Evolutionary conservation across 2,329 filamentous ascomycete species (phyloP).

Genomic region (Aureobasidium zeae): DNA sequence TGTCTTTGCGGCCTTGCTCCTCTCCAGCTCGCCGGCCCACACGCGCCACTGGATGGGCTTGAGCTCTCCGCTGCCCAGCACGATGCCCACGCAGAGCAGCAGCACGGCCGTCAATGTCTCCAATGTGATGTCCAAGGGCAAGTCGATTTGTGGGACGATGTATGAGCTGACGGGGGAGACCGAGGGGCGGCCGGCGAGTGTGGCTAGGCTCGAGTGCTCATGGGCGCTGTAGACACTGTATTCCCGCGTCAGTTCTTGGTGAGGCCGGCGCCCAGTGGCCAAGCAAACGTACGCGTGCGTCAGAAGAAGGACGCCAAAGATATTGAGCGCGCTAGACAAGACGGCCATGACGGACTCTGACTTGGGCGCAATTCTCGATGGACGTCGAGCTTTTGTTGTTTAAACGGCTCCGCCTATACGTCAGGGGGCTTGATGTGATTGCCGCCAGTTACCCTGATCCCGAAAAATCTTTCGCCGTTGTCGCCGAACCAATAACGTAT

Average conservation of each 20-base stretch:
- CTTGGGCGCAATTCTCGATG: too few species aligned
- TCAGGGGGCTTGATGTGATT: too few species aligned
- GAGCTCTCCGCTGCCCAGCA: conserved; percentile 65
- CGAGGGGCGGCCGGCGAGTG: conserved; percentile 35
- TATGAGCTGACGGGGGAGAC: conserved; percentile 20
- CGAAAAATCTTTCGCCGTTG: too few species aligned
- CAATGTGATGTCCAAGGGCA: conserved; percentile 79
- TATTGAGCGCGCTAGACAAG: conserved; percentile 60
- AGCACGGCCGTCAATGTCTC: conserved; percentile 76
- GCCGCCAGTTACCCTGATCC: too few species aligned
- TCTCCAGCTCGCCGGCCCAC: conserved; percentile 78
- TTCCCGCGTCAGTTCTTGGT: conserved; percentile 21
- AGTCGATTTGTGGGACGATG: conserved; percentile 27
- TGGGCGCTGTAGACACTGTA: conserved; percentile 89
- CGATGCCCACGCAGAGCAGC: conserved; percentile 73
- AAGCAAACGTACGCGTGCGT: conserved; percentile 66
- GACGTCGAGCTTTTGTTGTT: too few species aligned
- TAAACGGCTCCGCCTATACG: too few species aligned
- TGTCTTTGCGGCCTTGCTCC: conserved; percentile 44
- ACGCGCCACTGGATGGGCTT: conserved; percentile 76
- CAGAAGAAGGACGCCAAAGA: conserved; percentile 67
- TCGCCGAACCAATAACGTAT: not conserved
- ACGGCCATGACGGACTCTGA: conserved; percentile 52
- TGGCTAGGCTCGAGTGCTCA: conserved; percentile 68
- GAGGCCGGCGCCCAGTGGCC: conserved; percentile 1